These are phyloP conservation scores for Geranium rotundifolium DNA, from an alignment of 345 rosid genomes.

Conservation along the genomic window DNA sequence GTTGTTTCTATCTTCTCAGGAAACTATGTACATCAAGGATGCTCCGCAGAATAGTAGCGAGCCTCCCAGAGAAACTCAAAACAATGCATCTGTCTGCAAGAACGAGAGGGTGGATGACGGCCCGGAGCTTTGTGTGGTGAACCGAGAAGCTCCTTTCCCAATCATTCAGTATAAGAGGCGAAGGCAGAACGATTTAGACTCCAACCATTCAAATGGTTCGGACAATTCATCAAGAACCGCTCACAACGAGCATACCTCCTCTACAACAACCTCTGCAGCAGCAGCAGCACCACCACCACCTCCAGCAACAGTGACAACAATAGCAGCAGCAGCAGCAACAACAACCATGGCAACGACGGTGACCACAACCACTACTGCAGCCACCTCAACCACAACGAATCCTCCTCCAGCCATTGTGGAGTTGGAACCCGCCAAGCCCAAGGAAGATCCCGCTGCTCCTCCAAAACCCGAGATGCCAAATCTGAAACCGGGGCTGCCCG, in stretches of 20 bases:
- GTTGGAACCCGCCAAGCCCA: conserved; percentile 20
- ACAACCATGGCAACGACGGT: conserved; percentile 7
- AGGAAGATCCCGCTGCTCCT: conserved; percentile 17
- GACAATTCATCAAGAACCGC: conserved; percentile 45
- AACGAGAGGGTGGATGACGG: conserved; percentile 34
- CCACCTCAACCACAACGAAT: conserved; percentile 35
- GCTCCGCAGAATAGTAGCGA: conserved; percentile 15
- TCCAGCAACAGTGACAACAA: conserved; percentile 13
- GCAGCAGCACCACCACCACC: too few relatives aligned
- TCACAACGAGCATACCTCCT: conserved; percentile 62
- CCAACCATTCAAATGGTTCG: conserved; percentile 31
- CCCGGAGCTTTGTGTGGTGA: conserved; percentile 35
- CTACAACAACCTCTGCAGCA: conserved; percentile 20
- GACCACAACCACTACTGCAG: too few relatives aligned
- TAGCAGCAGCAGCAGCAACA: conserved; percentile 29
- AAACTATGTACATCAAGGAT: conserved; percentile 13
- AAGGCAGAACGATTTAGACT: conserved; percentile 42
- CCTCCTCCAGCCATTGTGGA: conserved; percentile 16
- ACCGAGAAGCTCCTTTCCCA: conserved; percentile 52
- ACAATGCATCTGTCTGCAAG: conserved; percentile 31
- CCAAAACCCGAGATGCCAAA: background rate
- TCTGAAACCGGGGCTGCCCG: conserved; percentile 19
- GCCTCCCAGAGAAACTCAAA: conserved; percentile 23
- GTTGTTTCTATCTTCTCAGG: conserved; percentile 20
- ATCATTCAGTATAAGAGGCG: conserved; percentile 65